Evolutionary conservation across 306 rosid genomes (phyloP).

Genomic region (Rosa chinensis): DNA sequence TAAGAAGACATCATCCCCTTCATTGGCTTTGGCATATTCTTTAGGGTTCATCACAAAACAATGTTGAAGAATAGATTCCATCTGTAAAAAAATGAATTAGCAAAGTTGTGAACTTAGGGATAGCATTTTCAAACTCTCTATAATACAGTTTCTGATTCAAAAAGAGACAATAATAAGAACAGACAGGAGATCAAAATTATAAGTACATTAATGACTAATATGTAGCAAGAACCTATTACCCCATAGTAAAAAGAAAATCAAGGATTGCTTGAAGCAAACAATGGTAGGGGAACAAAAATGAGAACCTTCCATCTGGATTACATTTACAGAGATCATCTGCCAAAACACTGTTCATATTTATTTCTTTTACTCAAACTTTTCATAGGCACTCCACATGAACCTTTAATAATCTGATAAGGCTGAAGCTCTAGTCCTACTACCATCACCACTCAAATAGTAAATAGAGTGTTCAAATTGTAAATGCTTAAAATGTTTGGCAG

Average conservation of each 20-base stretch:
- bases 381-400: background rate
- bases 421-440: background rate
- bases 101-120: constrained; percentile 19
- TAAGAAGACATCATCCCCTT: constrained; percentile 83
- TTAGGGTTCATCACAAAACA: constrained; percentile 73
- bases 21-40: constrained; percentile 71
- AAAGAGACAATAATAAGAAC: background rate
- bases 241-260: background rate
- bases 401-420: background rate
- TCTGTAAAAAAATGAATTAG: constrained; percentile 45
- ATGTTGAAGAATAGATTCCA: constrained; percentile 80
- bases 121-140: constrained; percentile 16
- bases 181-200: background rate
- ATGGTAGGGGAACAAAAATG: background rate
- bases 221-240: background rate
- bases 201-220: background rate
- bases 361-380: background rate
- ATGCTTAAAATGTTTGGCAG: background rate
- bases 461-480: background rate
- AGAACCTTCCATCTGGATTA: background rate
- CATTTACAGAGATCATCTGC: background rate
- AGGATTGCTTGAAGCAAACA: background rate
- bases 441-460: background rate
- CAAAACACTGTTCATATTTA: background rate
- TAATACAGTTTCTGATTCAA: constrained; percentile 2